Evolutionary conservation across 805 yeast species (phyloP), one percentile per base, ranked within the genome.

Genomic region (Wickerhamiella brachini): DNA sequence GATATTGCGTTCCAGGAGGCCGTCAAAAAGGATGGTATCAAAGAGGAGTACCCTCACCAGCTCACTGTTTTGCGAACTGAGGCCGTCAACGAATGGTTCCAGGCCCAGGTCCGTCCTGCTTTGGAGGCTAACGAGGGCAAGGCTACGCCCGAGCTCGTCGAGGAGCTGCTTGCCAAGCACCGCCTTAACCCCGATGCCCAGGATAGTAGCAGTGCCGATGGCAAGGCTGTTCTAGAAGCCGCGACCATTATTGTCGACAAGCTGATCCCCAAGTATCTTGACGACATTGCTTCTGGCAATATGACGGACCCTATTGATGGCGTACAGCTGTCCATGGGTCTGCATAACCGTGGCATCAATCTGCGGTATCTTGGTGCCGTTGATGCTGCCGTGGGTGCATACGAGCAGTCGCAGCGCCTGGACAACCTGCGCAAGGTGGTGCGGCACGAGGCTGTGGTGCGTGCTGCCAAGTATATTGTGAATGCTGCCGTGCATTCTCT

Each of bases 61-160:
- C 85, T 87, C 67, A 73, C 84, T 13, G 76, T 84, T 23, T 62
- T 90, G 45, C 81, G 97, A 69, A 80, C 80, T 56, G 97, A 90
- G 68, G 93, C 95, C 17, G 79, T 90, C 47, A 90, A 81, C 58
- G 85, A 81, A 59, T 90, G 95, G 96, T 86, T 93, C 82, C 77
- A 77, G 62, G 67, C 78, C 53, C 78, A 81, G 62, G 75, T 83
- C 2, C 76, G 83, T 15, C 71, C 69, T 20, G 71, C 71, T 46
- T 64, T 80, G 55, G 78, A 78, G 59, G 70, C 79, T 44, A 51
- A 54, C 37, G 50, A 51, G 22, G 47, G 44, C 17, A 49, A 45
- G 18, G 54, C 51, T 6, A 45, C 46, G 38, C 58, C 53, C 29
- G 59, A 51, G 48, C 42, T 47, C 49, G 50, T 81, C 49, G 71